Conservation (phyloP, 257 asterid genomes). For the Solanum lycopersicoides region DNA sequence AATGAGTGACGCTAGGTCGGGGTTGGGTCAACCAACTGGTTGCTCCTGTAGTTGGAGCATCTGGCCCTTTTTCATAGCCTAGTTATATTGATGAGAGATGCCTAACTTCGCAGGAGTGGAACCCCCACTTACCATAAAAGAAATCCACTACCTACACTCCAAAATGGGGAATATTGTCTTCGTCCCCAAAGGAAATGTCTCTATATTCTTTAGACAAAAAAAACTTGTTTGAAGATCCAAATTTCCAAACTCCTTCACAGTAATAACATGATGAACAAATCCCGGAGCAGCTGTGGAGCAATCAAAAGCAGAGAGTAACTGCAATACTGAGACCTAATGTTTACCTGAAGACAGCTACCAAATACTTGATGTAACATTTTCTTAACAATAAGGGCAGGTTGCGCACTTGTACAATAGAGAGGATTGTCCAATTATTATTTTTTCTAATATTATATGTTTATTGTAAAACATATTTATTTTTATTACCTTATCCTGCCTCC, state of each 20-base stretch:
- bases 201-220: background rate
- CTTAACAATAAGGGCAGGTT: conserved; percentile 15
- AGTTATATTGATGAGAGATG: background rate
- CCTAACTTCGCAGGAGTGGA: background rate
- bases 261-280: background rate
- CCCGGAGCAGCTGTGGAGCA: background rate
- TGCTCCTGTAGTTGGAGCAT: background rate
- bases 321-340: background rate
- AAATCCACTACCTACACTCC: background rate
- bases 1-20: background rate
- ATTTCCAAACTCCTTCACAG: background rate
- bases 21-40: background rate
- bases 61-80: background rate
- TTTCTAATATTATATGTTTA: conserved; percentile 9
- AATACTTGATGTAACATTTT: background rate
- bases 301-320: background rate
- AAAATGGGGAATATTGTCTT: background rate
- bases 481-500: background rate
- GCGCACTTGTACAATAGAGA: conserved; percentile 23
- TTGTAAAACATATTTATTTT: conserved; percentile 4
- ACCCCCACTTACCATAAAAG: background rate
- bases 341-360: background rate
- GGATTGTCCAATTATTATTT: conserved; percentile 5
- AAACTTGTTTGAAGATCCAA: background rate
- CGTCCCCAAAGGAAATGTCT: background rate